Evolutionary conservation across 306 rosid genomes (phyloP), one percentile per base, ranked within the genome.

Genomic region (Lagenaria siceraria): DNA sequence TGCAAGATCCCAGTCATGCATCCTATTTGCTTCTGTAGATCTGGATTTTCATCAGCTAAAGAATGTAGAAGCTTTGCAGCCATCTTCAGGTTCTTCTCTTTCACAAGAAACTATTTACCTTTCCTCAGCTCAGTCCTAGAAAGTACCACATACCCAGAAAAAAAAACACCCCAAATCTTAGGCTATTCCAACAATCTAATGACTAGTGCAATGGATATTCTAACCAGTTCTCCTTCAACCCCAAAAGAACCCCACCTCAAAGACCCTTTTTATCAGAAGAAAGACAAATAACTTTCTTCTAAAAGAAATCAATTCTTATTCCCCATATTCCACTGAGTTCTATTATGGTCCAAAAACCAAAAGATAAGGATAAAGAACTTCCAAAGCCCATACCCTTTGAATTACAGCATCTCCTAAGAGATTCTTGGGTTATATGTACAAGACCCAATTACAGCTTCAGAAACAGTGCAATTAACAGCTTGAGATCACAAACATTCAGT

Each of bases 21-120:
- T 73, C 98, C 98, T 19, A 94, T 90, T 86, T 94, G 97, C 91
- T 89, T 86, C 89, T 92, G 98, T 83, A 91, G 89, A 90, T 92
- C 98, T 81, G 92, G 90, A 46, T 89, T 94, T 53, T 94, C 97
- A 80, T 94, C 98, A 51, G 98, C 96, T 84, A 94, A 88, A 73
- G 97, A 91, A 75, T 89, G 96, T 65, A 94, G 84, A 22, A 90
- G 87, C 80, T 94, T 94, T 82, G 98, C 96, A 66, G 98, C 98
- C 98, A 94, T 94, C 25, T 87, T 86, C 62, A 62, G 74, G 80
- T 69, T 78, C 77, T 80, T 73, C 62, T 62, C 61, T 25, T 43
- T 29, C 53, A 68, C 48, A 48, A 78, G 10, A 65, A 46, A 78
- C 61, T 63, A 65, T 56, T 58, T 14, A 59, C 7, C 80, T 84